These are phyloP conservation scores for Penicillium tannophilum DNA, from an alignment of 495 filamentous ascomycete species.

Conservation along the genomic window DNA sequence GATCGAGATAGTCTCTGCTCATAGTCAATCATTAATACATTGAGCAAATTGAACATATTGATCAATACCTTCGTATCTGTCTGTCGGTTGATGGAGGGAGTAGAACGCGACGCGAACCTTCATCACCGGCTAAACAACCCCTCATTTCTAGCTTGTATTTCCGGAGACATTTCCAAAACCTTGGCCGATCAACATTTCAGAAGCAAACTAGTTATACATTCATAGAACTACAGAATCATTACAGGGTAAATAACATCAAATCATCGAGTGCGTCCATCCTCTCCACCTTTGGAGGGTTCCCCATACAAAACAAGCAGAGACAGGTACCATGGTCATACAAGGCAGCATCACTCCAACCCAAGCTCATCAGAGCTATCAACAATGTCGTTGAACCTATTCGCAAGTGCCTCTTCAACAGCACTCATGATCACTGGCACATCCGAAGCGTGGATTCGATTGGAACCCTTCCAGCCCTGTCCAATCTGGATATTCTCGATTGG, in stretches of 20 bases:
- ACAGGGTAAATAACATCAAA: not conserved
- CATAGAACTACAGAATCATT: not conserved
- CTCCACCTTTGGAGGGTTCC: not conserved
- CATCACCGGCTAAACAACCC: too few relatives aligned
- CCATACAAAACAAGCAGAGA: not conserved
- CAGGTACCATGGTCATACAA: not conserved
- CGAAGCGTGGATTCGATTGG: constrained; percentile 17
- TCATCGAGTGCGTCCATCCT: not conserved
- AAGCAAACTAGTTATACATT: not conserved
- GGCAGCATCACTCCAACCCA: not conserved
- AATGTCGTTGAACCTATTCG: constrained; percentile 23
- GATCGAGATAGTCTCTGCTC: too few relatives aligned
- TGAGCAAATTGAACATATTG: not conserved
- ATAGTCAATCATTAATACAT: too few relatives aligned
- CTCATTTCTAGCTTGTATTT: too few relatives aligned
- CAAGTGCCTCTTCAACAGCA: constrained; percentile 23
- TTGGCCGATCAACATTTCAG: too few relatives aligned
- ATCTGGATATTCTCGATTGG: constrained; percentile 26
- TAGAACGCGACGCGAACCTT: too few relatives aligned
- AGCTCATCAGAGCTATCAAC: constrained; percentile 42
- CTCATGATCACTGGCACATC: constrained; percentile 28
- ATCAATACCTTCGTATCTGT: not conserved
- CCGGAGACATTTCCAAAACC: too few relatives aligned
- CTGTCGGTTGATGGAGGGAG: too few relatives aligned
- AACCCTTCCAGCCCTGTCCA: constrained; percentile 15